A percentile compares a stretch with the other conserved stretches of the same genome.
Evolutionary conservation across 2,329 filamentous ascomycete genomes (phyloP).

Genomic region (Fusarium clavum): DNA sequence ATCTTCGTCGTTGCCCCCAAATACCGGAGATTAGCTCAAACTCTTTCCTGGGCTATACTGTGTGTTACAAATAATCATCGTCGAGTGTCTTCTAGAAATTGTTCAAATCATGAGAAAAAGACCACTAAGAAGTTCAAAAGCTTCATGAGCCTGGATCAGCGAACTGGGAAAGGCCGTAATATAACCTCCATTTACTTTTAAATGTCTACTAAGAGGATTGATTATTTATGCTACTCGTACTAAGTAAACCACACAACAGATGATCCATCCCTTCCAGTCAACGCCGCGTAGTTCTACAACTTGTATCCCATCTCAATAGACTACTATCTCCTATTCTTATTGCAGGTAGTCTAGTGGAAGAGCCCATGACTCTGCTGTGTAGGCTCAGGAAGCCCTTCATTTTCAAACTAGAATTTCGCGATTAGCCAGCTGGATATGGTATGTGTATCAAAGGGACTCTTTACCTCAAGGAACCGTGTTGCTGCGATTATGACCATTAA

Average conservation of each 20-base stretch:
- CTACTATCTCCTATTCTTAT: slow-evolving; percentile 4
- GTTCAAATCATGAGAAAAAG: neutral
- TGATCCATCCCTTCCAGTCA: slow-evolving; percentile 34
- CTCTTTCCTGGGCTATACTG: neutral
- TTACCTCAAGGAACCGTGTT: slow-evolving; percentile 87
- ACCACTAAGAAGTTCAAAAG: neutral
- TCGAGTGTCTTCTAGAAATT: neutral
- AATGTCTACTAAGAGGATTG: slow-evolving; percentile 20
- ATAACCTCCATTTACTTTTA: slow-evolving; percentile 16
- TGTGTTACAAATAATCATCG: neutral
- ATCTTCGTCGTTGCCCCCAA: neutral
- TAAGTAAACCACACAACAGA: slow-evolving; percentile 21
- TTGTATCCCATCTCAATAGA: slow-evolving; percentile 33
- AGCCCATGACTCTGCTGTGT: slow-evolving; percentile 51
- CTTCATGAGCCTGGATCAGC: neutral
- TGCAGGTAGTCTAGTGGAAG: slow-evolving; percentile 53
- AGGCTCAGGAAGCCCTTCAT: slow-evolving; percentile 51
- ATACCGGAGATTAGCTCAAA: neutral
- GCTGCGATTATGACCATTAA: slow-evolving; percentile 85
- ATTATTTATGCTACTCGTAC: slow-evolving; percentile 27
- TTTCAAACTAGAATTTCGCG: slow-evolving; percentile 54
- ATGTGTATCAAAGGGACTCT: slow-evolving; percentile 39
- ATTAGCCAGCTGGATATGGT: slow-evolving; percentile 30
- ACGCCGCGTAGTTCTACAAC: slow-evolving; percentile 43
- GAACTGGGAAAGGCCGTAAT: neutral